These are phyloP conservation scores for Sporodiniella umbellata DNA, from an alignment of 371 early-diverging fungal species.

Conservation along the genomic window DNA sequence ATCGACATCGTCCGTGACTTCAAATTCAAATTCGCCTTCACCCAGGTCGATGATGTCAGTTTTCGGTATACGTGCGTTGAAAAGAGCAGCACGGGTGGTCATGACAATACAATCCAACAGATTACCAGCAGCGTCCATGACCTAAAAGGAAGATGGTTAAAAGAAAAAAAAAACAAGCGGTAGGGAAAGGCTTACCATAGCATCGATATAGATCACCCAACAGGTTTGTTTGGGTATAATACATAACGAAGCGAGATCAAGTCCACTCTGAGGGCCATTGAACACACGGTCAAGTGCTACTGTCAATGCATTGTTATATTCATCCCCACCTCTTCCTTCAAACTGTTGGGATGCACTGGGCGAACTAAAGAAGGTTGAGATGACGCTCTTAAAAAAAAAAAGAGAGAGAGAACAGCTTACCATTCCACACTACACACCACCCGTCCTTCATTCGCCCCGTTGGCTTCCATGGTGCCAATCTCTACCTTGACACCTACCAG, in stretches of 20 bases:
- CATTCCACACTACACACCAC: constrained; percentile 87
- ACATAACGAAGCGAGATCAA: constrained; percentile 80
- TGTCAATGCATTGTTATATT: constrained; percentile 78
- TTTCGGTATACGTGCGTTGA: constrained; percentile 82
- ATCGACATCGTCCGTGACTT: constrained; percentile 83
- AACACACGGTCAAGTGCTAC: constrained; percentile 78
- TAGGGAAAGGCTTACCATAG: constrained; percentile 53
- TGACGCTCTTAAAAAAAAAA: no score
- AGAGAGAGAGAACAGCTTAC: no score
- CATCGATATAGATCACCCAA: constrained; percentile 92
- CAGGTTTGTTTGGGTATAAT: constrained; percentile 88
- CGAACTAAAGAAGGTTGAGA: constrained; percentile 51
- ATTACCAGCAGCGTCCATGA: constrained; percentile 88
- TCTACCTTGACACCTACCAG: constrained; percentile 93
- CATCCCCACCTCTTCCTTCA: constrained; percentile 79
- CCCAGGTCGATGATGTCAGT: constrained; percentile 68
- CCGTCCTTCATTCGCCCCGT: constrained; percentile 58
- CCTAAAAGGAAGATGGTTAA: constrained; percentile 22
- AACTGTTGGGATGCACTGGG: constrained; percentile 81
- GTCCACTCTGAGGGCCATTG: constrained; percentile 76
- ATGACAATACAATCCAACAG: constrained; percentile 80
- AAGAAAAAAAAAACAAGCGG: constrained; percentile 1
- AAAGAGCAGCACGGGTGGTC: constrained; percentile 83
- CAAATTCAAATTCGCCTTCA: constrained; percentile 83
- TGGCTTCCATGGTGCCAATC: constrained; percentile 68